A percentile compares a stretch with the other conserved stretches of the same genome.
phyloP scores from a whole-genome alignment of 805 yeast species.

The Clavispora vitiphila region DNA sequence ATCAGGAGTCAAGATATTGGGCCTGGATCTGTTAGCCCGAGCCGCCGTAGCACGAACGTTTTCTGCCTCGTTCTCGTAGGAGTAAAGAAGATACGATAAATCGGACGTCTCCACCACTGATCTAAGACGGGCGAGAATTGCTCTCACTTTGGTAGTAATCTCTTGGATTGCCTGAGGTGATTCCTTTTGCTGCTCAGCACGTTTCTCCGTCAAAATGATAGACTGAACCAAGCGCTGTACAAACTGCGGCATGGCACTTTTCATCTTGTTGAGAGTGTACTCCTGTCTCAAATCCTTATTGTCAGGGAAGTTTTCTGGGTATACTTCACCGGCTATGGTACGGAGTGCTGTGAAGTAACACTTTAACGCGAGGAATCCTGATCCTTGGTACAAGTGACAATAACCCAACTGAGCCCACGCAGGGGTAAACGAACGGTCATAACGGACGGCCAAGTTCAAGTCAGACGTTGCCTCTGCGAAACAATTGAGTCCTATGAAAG shows the following conservation, averaged over 20 bases:
- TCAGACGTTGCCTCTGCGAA: constrained; percentile 36
- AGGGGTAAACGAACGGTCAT: constrained; percentile 32
- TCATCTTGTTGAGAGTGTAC: constrained; percentile 20
- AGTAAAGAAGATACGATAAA: constrained; percentile 22
- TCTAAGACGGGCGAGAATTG: constrained; percentile 23
- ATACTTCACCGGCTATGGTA: constrained; percentile 25
- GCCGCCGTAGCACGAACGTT: constrained; percentile 22
- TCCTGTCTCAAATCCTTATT: constrained; percentile 10
- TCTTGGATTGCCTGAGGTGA: constrained; percentile 19
- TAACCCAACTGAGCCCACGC: constrained; percentile 43
- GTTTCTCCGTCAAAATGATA: constrained; percentile 29
- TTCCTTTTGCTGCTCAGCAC: constrained; percentile 35
- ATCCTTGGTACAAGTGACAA: constrained; percentile 39
- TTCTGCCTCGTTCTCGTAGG: constrained; percentile 20
- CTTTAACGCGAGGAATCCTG: constrained; percentile 26
- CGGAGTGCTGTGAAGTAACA: constrained; percentile 31
- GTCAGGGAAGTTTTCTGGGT: constrained; percentile 20
- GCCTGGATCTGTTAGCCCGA: constrained; percentile 28
- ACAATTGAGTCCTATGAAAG: constrained; percentile 37
- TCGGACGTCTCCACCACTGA: constrained; percentile 22
- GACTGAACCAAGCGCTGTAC: constrained; percentile 31
- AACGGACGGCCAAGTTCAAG: constrained; percentile 26
- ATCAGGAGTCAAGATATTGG: constrained; percentile 34
- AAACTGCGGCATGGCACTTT: constrained; percentile 32
- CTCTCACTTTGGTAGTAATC: constrained; percentile 20